Conservation (phyloP, 78 protist species). For the Dictyostelium purpureum region DNA sequence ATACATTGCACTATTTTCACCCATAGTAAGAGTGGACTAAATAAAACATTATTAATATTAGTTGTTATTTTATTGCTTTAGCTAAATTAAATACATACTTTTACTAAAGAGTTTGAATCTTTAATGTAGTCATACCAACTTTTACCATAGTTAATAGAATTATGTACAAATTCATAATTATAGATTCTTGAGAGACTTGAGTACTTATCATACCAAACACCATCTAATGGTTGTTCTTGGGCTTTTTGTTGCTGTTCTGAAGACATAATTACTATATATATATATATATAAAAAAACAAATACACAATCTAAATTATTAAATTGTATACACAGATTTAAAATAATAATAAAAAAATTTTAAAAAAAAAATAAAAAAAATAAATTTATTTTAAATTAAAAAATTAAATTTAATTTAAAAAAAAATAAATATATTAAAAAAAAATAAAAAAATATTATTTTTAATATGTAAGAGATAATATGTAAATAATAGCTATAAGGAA, state of each 20-base stretch:
- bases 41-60: too few relatives aligned
- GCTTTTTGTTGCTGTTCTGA: not conserved
- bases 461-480: too few relatives aligned
- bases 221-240: not conserved
- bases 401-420: too few relatives aligned
- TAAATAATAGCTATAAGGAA: too few relatives aligned
- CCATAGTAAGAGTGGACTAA: not conserved
- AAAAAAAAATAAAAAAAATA: too few relatives aligned
- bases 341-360: too few relatives aligned
- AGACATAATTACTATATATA: not conserved
- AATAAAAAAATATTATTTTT: too few relatives aligned
- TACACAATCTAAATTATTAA: too few relatives aligned
- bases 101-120: not conserved
- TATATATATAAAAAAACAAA: not conserved
- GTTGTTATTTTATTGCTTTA: not conserved
- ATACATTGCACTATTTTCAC: constrained; percentile 2
- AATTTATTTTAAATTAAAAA: too few relatives aligned
- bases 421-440: too few relatives aligned
- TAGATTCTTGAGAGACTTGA: constrained; percentile 5
- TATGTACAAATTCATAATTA: constrained; percentile 4
- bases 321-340: too few relatives aligned
- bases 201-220: constrained; percentile 32
- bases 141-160: not conserved
- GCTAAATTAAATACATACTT: not conserved
- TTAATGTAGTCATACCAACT: constrained; percentile 48